Evolutionary conservation across 2,329 filamentous ascomycete genomes (phyloP).

Genomic region (Penicillium rolfsii): DNA sequence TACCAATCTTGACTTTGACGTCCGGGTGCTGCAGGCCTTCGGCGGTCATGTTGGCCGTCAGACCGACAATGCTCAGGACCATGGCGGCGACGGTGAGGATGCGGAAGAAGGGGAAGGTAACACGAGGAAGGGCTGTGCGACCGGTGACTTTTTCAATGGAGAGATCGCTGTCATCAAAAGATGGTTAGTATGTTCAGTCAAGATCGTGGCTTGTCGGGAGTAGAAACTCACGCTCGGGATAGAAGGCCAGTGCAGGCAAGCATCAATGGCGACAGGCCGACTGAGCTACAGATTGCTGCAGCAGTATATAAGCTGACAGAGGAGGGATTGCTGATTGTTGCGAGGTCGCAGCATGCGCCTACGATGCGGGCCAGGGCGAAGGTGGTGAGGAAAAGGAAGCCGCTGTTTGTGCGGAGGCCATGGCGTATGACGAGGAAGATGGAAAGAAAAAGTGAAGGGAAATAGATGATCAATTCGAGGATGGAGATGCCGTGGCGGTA

Average conservation of each 20-base stretch:
- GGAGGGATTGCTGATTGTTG: constrained; percentile 51
- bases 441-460: constrained; percentile 38
- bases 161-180: constrained; percentile 22
- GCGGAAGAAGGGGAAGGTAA: constrained; percentile 36
- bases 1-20: constrained; percentile 47
- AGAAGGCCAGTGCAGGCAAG: constrained; percentile 53
- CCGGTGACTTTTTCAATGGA: constrained; percentile 28
- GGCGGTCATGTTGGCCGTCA: constrained; percentile 37
- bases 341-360: constrained; percentile 55
- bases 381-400: constrained; percentile 59
- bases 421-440: constrained; percentile 40
- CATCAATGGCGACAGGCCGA: constrained; percentile 56
- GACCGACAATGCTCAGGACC: constrained; percentile 52
- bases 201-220: not conserved
- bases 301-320: constrained; percentile 44
- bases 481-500: constrained; percentile 41
- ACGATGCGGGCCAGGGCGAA: constrained; percentile 58
- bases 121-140: constrained; percentile 22
- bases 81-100: constrained; percentile 39
- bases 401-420: constrained; percentile 48
- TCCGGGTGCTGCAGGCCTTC: constrained; percentile 34
- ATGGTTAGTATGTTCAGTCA: not conserved
- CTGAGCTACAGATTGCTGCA: constrained; percentile 49
- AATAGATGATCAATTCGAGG: constrained; percentile 42
- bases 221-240: constrained; percentile 36